These are phyloP conservation scores for Butyriboletus appendiculatus DNA, from an alignment of 1,284 basidiomycete species.

Conservation along the genomic window DNA sequence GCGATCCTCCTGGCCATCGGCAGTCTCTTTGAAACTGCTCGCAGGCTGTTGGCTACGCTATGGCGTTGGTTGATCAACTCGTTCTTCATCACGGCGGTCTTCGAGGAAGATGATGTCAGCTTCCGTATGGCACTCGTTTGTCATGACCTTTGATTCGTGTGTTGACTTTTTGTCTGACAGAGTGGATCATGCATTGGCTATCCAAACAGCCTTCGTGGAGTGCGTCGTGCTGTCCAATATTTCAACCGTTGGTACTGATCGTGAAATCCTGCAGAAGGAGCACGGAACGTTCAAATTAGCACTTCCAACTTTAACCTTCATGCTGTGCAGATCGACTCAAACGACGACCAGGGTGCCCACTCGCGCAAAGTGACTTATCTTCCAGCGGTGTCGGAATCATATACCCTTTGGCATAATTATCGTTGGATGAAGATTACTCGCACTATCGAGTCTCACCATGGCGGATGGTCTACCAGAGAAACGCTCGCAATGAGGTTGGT, in stretches of 20 bases:
- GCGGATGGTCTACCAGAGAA: constrained; percentile 26
- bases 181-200: constrained; percentile 67
- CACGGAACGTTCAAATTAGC: constrained; percentile 55
- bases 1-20: constrained; percentile 62
- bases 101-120: constrained; percentile 57
- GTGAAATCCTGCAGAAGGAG: constrained; percentile 33
- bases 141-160: not conserved
- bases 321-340: constrained; percentile 39
- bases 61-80: constrained; percentile 49
- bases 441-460: constrained; percentile 7
- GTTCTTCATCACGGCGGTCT: constrained; percentile 64
- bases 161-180: constrained; percentile 30
- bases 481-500: constrained; percentile 26
- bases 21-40: constrained; percentile 55
- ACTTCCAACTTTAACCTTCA: constrained; percentile 40
- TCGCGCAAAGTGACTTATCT: constrained; percentile 46
- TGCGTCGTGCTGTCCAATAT: constrained; percentile 9
- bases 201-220: constrained; percentile 48
- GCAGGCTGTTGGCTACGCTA: constrained; percentile 43
- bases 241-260: not conserved
- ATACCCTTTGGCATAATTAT: constrained; percentile 51
- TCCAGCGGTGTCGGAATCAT: constrained; percentile 45
- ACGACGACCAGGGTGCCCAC: constrained; percentile 27
- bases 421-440: constrained; percentile 49
- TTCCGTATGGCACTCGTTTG: constrained; percentile 46